Evolutionary conservation across 805 yeast genomes (phyloP).

Genomic region (Hanseniaspora thailandica): DNA sequence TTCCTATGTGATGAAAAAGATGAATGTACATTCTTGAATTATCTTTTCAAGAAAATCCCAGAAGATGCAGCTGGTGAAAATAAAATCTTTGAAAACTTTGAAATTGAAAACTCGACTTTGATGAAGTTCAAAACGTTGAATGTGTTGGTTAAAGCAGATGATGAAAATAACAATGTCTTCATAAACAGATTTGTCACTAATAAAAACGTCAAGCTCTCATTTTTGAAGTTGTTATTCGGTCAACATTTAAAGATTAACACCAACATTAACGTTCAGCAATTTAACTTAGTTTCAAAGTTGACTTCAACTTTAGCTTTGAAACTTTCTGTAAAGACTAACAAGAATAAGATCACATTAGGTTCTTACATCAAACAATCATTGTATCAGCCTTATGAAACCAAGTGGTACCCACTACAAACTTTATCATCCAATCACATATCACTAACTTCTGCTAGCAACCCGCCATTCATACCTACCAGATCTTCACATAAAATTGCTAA

Average conservation of each 20-base stretch:
- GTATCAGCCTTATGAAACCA: constrained; percentile 56
- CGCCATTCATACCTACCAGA: constrained; percentile 18
- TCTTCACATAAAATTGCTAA: constrained; percentile 50
- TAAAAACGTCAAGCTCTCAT: neutral
- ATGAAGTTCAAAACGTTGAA: constrained; percentile 27
- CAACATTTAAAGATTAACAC: constrained; percentile 14
- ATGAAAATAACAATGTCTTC: constrained; percentile 20
- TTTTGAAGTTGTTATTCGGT: constrained; percentile 11
- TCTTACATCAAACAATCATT: constrained; percentile 62
- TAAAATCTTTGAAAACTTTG: neutral
- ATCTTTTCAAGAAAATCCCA: constrained; percentile 9
- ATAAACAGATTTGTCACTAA: constrained; percentile 11
- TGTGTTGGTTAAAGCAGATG: constrained; percentile 29
- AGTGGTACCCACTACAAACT: constrained; percentile 55
- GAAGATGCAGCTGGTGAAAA: constrained; percentile 13
- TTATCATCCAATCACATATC: constrained; percentile 30
- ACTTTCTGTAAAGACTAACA: constrained; percentile 4
- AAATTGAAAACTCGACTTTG: neutral
- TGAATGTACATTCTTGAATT: neutral
- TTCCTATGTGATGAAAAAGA: neutral
- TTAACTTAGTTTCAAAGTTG: neutral
- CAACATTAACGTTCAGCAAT: constrained; percentile 11
- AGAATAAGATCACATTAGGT: constrained; percentile 30
- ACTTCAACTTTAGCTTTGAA: constrained; percentile 7
- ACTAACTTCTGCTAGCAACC: constrained; percentile 2